Base-by-base conservation (phyloP, 179 eudicot species). In the Patellifolia procumbens region DNA sequence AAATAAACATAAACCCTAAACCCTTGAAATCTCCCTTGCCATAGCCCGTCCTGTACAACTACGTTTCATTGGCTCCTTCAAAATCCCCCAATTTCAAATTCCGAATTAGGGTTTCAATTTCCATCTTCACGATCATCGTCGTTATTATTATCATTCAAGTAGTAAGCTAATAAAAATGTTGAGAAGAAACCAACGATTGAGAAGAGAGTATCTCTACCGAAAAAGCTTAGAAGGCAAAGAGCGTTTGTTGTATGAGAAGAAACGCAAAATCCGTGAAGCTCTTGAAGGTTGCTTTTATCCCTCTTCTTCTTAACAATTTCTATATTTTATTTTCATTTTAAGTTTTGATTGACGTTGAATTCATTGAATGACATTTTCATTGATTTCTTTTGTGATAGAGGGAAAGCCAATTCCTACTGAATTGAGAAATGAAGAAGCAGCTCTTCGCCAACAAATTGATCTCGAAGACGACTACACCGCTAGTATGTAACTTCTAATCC, bases 341-440 rank as follows among this genome's bases (percentile, higher is more conserved):
- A 24, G 1, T 29, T 73, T 17, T 5, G 31, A 10, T 26, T 9
- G 56, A 5, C 37, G 55, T 7, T 52, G 26, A 16, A 5, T 6
- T 16, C 60, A 34, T 43, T 67, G 62, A 43, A 46, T 59, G 37
- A 35, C 32, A n/a, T 79, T 26, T 26, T 68, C 26, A 16, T 78
- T 24, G 7, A 52, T 66, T 43, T 13, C 56, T 68, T 24, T 49
- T 43, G 19, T 24, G 34, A 61, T 79, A 94, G 98, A 92, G 88
- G 97, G 97, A 16, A 94, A 92, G 67, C 97, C 98, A 31, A 92
- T 94, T 69, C 97, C 98, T 17, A 94, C 98, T 13, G 98, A 94
- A 85, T 86, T 94, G 78, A 87, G 92, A 58, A 94, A 92, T 29
- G 98, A 94, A 81, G 98, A 91, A 67, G 95, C 93, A 0, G 87